Conservation (phyloP, 129 eudicot genomes). For the Heracleum sosnowskyi region DNA sequence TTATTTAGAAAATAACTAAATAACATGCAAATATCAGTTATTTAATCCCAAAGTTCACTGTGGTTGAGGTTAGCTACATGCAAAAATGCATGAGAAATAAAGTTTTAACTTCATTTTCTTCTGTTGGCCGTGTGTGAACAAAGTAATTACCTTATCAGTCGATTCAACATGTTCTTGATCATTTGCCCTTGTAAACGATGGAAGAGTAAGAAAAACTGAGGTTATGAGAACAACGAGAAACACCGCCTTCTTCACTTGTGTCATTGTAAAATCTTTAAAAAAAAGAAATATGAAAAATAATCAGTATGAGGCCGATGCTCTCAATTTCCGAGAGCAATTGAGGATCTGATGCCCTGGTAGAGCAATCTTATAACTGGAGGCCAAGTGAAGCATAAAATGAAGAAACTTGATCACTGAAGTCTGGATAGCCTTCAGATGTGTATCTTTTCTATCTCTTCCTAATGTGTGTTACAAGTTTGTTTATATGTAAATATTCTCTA, state of each 20-base stretch:
- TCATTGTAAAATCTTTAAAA: conserved; percentile 10
- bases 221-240: neutral
- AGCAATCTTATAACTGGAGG: neutral
- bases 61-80: neutral
- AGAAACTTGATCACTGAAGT: neutral
- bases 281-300: neutral
- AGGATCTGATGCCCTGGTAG: neutral
- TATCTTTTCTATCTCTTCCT: neutral
- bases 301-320: neutral
- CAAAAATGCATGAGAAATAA: neutral
- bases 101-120: neutral
- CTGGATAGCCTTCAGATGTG: neutral
- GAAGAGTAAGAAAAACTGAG: conserved; percentile 17
- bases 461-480: neutral
- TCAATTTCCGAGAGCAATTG: neutral
- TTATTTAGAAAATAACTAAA: neutral
- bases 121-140: neutral
- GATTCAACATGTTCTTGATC: conserved; percentile 9
- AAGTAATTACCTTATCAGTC: conserved; percentile 3
- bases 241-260: conserved; percentile 9
- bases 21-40: neutral
- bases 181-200: conserved; percentile 14
- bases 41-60: neutral
- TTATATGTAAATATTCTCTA: neutral
- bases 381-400: neutral